Evolutionary conservation across 345 rosid genomes (phyloP).

Genomic region (Gossypium rotundifolium): DNA sequence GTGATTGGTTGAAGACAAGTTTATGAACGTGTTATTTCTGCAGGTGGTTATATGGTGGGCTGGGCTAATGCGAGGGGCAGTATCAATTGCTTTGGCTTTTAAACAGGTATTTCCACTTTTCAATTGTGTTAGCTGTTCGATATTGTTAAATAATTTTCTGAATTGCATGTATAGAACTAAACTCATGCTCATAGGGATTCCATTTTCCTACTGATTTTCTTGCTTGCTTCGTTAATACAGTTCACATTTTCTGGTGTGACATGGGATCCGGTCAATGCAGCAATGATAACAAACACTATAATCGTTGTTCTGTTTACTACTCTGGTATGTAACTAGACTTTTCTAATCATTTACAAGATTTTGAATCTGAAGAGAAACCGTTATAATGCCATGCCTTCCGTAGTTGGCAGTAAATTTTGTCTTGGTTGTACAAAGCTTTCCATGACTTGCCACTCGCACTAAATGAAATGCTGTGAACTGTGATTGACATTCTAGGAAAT

Average conservation of each 20-base stretch:
- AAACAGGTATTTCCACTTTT: conserved; percentile 51
- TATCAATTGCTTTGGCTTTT: conserved; percentile 86
- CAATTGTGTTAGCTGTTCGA: neutral
- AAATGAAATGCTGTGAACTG: too few relatives aligned
- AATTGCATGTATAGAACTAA: neutral
- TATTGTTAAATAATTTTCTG: neutral
- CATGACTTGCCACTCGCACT: neutral
- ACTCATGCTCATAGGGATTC: neutral
- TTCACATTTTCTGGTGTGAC: conserved; percentile 76
- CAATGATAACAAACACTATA: conserved; percentile 64
- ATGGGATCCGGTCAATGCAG: conserved; percentile 53
- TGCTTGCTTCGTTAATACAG: conserved; percentile 29
- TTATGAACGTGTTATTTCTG: conserved; percentile 9
- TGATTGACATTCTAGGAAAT: neutral
- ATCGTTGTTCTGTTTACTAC: conserved; percentile 70
- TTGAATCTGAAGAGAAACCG: neutral
- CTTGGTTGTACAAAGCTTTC: too few relatives aligned
- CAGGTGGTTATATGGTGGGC: conserved; percentile 96
- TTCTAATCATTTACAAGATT: neutral
- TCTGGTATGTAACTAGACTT: conserved; percentile 32
- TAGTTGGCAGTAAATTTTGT: too few relatives aligned
- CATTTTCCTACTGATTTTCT: neutral
- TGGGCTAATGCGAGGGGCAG: conserved; percentile 90
- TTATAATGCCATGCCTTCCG: neutral
- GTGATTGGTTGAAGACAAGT: neutral